Percentiles rank a stretch among this genome's conserved stretches.
Evolutionary conservation across 176 grass and related monocot genomes (phyloP).

Genomic region (Raddia distichophylla): DNA sequence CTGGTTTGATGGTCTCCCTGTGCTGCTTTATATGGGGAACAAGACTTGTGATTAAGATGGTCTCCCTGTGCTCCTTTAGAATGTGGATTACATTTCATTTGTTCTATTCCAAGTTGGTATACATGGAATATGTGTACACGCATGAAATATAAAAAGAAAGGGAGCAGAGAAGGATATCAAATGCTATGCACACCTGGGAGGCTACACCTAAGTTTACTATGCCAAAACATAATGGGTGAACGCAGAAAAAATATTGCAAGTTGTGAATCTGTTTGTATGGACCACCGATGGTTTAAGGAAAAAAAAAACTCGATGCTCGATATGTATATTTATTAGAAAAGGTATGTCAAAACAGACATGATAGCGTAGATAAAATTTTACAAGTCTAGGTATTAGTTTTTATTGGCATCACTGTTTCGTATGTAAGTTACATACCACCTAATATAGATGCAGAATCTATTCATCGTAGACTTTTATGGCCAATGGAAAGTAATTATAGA

Average conservation of each 20-base stretch:
- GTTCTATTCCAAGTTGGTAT: slow-evolving; percentile 54
- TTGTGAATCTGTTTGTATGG: background rate
- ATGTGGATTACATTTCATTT: slow-evolving; percentile 37
- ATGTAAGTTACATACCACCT: background rate
- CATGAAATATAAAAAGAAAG: slow-evolving; percentile 35
- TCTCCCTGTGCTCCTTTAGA: no score
- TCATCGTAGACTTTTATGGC: background rate
- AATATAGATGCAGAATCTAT: background rate
- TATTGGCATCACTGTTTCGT: background rate
- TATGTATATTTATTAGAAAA: background rate
- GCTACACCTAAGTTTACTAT: background rate
- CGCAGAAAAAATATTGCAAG: background rate
- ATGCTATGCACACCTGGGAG: slow-evolving; percentile 32
- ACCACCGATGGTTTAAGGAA: background rate
- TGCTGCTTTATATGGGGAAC: slow-evolving; percentile 48
- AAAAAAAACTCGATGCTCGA: background rate
- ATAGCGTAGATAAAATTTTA: background rate
- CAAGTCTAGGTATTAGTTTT: background rate
- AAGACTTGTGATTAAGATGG: slow-evolving; percentile 29
- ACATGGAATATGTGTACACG: slow-evolving; percentile 46
- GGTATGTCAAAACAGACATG: background rate
- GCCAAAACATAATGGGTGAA: background rate
- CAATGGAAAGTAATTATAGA: background rate
- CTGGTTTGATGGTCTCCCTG: slow-evolving; percentile 13
- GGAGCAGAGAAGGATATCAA: slow-evolving; percentile 14